Base-by-base conservation (phyloP, 2,329 filamentous ascomycete genomes). In the Neofusicoccum kwambonambiense region DNA sequence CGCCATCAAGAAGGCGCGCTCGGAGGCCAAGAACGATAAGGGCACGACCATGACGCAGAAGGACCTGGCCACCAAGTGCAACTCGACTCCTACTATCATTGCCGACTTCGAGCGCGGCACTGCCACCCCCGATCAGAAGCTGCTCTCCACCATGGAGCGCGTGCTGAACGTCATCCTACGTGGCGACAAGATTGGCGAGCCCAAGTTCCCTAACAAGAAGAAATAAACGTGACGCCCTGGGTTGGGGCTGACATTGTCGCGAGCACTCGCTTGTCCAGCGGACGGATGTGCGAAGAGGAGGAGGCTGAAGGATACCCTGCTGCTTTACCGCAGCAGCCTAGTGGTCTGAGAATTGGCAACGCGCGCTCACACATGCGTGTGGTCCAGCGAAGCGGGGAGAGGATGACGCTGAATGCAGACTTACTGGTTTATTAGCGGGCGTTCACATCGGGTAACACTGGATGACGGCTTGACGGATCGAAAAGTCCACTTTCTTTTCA, bases 81-180 rank as follows among this genome's bases (percentile, higher is more conserved):
- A 96, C 84, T 93, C 90, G 67, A 94, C 91, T 47, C 87, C 89
- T 61, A 86, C 87, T 69, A 83, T 95, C 70, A 85, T 98, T 68
- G 90, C 90, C 74, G 89, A 93, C 72, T 93, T 96, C 74, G 94
- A 98, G 88, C 86, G 89, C 70, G 93, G 90, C 71, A 86, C 83
- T 71, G 93, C 88, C 65, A 74, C 86, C 51, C 93, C 90, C 65
- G 93, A 96, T 81, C 93, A 96, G 81, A 93, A 93, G 83, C 82
- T 96, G 63, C 83, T 96, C 65, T 79, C 80, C 66, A 82, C 84
- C 70, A 92, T 97, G 85, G 92, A 96, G 86, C 85, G 89, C 63
- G 88, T 91, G 68, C 87, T 97, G 77, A 94, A 95, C 74, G 87
- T 97, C 74, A 92, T 96, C 83, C 85, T 97, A 74, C 86, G 93